Evolutionary conservation across 148 eudicot genomes (phyloP), one percentile per base, ranked within the genome.

Genomic region (Persicaria tinctoria): DNA sequence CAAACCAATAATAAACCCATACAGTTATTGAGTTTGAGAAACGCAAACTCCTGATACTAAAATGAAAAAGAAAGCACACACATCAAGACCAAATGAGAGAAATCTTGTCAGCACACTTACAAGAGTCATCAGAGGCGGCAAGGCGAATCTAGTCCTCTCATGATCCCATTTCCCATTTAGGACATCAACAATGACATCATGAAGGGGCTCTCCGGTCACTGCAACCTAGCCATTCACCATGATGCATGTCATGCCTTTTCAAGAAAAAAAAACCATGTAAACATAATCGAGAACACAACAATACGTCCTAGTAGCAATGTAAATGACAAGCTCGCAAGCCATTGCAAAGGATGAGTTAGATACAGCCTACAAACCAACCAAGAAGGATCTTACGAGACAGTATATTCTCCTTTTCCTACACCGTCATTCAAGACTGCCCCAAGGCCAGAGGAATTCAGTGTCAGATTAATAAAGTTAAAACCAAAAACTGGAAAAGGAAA

Each of bases 91-190:
- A 66, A 66, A 66, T 2, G 12, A 66, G 11, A 66, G 47, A 71
- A 71, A 18, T 6, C 55, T 27, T 66, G 48, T 2, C 59, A 51
- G 27, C 4, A 20, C 72, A 86, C 92, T 86, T 84, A 95, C 98
- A 73, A 95, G 90, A 73, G 91, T 88, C 97, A 95, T 90, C 79
- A 83, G 73, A 57, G 97, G 97, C 18, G 98, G 98, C 84, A 95
- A 77, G 13, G 91, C 82, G 79, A 92, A 87, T 70, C 84, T 86
- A 49, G 89, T 83, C 78, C 90, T 92, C 88, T 86, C 88, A 79
- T 92, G 97, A 88, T 95, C 97, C 99, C 99, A 95, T 53, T 87
- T 87, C 53, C 91, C 92, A 73, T 86, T 86, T 54, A 92, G 76
- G 75, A 95, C 86, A 76, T 87, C 88, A 66, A 66, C 51, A 44